phyloP scores from a whole-genome alignment of 441 rosid species.

The Euphorbia schlechtendalii region DNA sequence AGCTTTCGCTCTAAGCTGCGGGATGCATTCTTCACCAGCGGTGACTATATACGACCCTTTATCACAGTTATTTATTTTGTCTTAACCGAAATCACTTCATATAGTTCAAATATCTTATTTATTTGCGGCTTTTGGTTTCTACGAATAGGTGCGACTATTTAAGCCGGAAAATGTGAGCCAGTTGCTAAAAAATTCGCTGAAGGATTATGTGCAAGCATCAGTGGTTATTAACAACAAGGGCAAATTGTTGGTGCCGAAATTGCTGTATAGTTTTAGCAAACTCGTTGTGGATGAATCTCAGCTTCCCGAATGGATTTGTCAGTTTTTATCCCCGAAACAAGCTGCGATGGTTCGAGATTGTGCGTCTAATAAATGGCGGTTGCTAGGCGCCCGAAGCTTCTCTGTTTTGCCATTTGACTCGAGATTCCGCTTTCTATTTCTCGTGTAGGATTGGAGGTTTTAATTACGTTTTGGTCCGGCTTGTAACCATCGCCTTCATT shows the following conservation, averaged over 20 bases:
- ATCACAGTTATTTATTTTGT: too few relatives aligned
- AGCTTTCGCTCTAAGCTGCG: slow-evolving; percentile 55
- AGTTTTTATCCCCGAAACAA: slow-evolving; percentile 41
- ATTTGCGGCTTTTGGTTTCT: neutral
- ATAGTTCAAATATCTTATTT: too few relatives aligned
- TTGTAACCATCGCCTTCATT: neutral
- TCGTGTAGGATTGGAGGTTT: slow-evolving; percentile 19
- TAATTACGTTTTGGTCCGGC: neutral
- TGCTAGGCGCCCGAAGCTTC: slow-evolving; percentile 41
- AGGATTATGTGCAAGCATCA: slow-evolving; percentile 53
- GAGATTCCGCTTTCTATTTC: slow-evolving; percentile 56
- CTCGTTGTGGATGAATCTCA: slow-evolving; percentile 35
- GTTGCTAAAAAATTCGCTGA: slow-evolving; percentile 39
- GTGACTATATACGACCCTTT: slow-evolving; percentile 33
- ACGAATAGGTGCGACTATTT: slow-evolving; percentile 53
- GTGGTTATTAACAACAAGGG: slow-evolving; percentile 44
- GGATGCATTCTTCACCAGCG: slow-evolving; percentile 68
- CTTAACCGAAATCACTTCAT: too few relatives aligned
- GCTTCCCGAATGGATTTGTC: slow-evolving; percentile 59
- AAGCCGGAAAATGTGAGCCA: slow-evolving; percentile 39
- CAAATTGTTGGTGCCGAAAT: slow-evolving; percentile 55
- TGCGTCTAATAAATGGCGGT: slow-evolving; percentile 40
- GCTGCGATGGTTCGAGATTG: slow-evolving; percentile 41
- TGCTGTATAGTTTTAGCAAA: slow-evolving; percentile 50
- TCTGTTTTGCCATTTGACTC: slow-evolving; percentile 50